Evolutionary conservation across 768 basidiomycete genomes (phyloP), one percentile per base, ranked within the genome.

Genomic region (Termitomyces sp.): DNA sequence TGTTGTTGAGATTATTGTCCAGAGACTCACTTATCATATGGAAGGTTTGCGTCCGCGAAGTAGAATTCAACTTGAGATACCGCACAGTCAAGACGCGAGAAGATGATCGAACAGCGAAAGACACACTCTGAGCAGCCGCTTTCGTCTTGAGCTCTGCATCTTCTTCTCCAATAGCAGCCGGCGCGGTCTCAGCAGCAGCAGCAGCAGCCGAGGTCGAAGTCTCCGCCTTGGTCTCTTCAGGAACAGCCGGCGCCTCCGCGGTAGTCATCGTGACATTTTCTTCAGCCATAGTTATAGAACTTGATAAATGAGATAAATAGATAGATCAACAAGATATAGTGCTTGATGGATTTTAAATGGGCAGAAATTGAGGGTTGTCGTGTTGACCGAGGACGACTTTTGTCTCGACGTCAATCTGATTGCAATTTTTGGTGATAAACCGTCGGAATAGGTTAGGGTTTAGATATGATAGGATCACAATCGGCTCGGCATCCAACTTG

Each of bases 41-140:
- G 95, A 55, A 98, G 82, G 73, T 98, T 97, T n/a, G 93, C 83
- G 73, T 96, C 94, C 54, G 91, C 91, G 74, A 98, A 95, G 78
- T 98, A 97, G 73, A 97, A 98, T 70, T 95, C 91, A 67, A 96
- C 95, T 97, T 57, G 7, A 41, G 44, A 6, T 34, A 37, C 44
- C 27, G 6, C 31, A 36, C 8, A 20, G 22, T 48, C 44, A 59
- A 44, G 33, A 4, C 15, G 18, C 11, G 39, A 55, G 18, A 42
- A 7, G 24, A 39, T 37, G 36, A 30, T 52, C 15, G 15, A 13
- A 50, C 4, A 47, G 30, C 12, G 46, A 47, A 11, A 44, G 20
- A 70, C 79, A 57, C 60, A 83, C 88, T 76, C 68, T 89, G 87
- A 63, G 77, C 78, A 57, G 76, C 76, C 1, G 83, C 84, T 55